Evolutionary conservation across 495 filamentous ascomycete genomes (phyloP).

Genomic region (Oleoguttula mirabilis): DNA sequence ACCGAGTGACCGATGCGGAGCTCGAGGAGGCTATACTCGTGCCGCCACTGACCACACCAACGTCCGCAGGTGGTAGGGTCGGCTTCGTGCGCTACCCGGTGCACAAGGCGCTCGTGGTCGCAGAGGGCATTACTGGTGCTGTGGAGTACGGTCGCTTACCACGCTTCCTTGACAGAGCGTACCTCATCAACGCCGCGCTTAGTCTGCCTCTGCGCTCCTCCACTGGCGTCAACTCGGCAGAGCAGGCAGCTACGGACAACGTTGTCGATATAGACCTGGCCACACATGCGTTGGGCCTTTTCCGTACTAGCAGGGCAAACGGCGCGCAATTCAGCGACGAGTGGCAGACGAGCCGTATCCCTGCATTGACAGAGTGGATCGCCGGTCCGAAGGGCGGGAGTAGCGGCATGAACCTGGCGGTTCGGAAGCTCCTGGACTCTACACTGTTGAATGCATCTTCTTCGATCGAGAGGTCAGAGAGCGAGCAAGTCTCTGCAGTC

Average conservation of each 20-base stretch:
- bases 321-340: slow-evolving; percentile 18
- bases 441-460: slow-evolving; percentile 47
- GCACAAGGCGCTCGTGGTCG: slow-evolving; percentile 68
- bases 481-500: slow-evolving; percentile 28
- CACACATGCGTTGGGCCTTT: slow-evolving; percentile 40
- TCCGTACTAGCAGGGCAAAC: slow-evolving; percentile 40
- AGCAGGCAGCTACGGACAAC: background rate
- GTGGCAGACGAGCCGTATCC: slow-evolving; percentile 30
- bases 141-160: slow-evolving; percentile 37
- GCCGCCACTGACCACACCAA: slow-evolving; percentile 57
- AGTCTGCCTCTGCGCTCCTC: slow-evolving; percentile 33
- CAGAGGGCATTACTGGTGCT: slow-evolving; percentile 48
- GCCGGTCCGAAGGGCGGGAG: slow-evolving; percentile 15
- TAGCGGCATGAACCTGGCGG: slow-evolving; percentile 42
- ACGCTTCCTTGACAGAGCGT: slow-evolving; percentile 8
- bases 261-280: slow-evolving; percentile 46
- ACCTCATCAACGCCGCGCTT: slow-evolving; percentile 44
- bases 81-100: slow-evolving; percentile 67
- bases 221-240: background rate
- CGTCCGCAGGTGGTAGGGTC: slow-evolving; percentile 45
- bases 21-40: slow-evolving; percentile 52
- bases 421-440: slow-evolving; percentile 54
- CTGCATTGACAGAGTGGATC: slow-evolving; percentile 57
- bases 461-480: slow-evolving; percentile 41
- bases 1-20: slow-evolving; percentile 21